Conservation (phyloP, 2,329 filamentous ascomycete genomes). For the Didymella arachidicola region DNA sequence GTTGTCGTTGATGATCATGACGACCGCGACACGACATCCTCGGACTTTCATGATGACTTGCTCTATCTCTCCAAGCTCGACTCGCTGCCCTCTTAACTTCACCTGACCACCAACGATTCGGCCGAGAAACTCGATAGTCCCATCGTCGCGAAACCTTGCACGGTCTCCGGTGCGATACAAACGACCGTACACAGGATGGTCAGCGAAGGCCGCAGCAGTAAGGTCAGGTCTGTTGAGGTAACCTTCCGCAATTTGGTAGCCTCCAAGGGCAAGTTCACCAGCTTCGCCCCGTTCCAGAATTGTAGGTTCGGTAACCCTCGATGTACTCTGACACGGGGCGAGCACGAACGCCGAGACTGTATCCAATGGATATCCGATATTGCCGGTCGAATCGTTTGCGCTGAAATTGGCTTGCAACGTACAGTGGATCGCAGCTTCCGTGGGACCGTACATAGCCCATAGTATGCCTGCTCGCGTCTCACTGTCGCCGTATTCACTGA, state of each 20-base stretch:
- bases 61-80: conserved; percentile 74
- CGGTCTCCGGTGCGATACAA: conserved; percentile 89
- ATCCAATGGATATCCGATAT: conserved; percentile 79
- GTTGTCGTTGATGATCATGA: conserved; percentile 70
- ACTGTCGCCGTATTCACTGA: conserved; percentile 78
- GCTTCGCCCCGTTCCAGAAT: conserved; percentile 71
- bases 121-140: conserved; percentile 82
- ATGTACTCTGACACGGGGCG: conserved; percentile 50
- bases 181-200: conserved; percentile 68
- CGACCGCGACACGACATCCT: conserved; percentile 68
- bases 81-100: conserved; percentile 83
- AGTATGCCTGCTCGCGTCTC: conserved; percentile 67
- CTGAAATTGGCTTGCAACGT: conserved; percentile 73
- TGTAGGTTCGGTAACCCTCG: conserved; percentile 48
- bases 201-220: conserved; percentile 74
- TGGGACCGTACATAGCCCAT: conserved; percentile 94
- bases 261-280: conserved; percentile 84
- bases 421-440: conserved; percentile 90
- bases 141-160: conserved; percentile 71
- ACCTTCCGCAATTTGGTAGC: conserved; percentile 77
- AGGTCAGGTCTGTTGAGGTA: conserved; percentile 85
- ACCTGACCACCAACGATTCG: conserved; percentile 82
- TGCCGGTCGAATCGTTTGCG: conserved; percentile 65
- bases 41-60: conserved; percentile 42
- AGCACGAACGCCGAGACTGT: conserved; percentile 82